These are phyloP conservation scores for Epichloe sibirici DNA, from an alignment of 2,329 filamentous ascomycete species.

Conservation along the genomic window DNA sequence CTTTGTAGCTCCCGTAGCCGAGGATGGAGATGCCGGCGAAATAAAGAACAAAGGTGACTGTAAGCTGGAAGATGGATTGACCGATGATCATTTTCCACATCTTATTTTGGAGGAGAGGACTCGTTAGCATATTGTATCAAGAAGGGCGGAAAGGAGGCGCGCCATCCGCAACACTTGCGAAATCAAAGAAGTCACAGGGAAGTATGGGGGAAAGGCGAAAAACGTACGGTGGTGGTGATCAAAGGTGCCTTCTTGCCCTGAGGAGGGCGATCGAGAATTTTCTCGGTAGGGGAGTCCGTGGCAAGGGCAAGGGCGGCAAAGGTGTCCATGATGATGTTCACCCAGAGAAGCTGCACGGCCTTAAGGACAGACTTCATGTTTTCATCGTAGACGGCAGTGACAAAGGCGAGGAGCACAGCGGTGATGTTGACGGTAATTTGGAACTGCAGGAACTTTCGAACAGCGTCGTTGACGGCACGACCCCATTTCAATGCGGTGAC, in stretches of 20 bases:
- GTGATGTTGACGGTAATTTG: constrained; percentile 86
- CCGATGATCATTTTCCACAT: constrained; percentile 99
- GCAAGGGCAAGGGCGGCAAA: constrained; percentile 81
- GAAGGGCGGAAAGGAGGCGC: no score
- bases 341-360: constrained; percentile 87
- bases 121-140: not conserved
- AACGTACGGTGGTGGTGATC: constrained; percentile 41
- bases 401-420: constrained; percentile 75
- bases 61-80: constrained; percentile 80
- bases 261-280: constrained; percentile 41
- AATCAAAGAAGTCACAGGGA: no score
- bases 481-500: constrained; percentile 77
- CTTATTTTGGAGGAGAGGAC: constrained; percentile 48
- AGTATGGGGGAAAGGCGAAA: constrained; percentile 14
- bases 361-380: constrained; percentile 66
- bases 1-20: constrained; percentile 49
- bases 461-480: constrained; percentile 62
- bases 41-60: constrained; percentile 68
- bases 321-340: constrained; percentile 96
- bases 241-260: constrained; percentile 55
- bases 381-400: constrained; percentile 64
- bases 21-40: constrained; percentile 46
- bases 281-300: constrained; percentile 63
- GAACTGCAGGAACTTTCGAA: constrained; percentile 66
- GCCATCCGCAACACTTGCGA: no score